These are phyloP conservation scores for Colletotrichum orbiculare DNA, from an alignment of 2,329 filamentous ascomycete genomes.

Conservation along the genomic window DNA sequence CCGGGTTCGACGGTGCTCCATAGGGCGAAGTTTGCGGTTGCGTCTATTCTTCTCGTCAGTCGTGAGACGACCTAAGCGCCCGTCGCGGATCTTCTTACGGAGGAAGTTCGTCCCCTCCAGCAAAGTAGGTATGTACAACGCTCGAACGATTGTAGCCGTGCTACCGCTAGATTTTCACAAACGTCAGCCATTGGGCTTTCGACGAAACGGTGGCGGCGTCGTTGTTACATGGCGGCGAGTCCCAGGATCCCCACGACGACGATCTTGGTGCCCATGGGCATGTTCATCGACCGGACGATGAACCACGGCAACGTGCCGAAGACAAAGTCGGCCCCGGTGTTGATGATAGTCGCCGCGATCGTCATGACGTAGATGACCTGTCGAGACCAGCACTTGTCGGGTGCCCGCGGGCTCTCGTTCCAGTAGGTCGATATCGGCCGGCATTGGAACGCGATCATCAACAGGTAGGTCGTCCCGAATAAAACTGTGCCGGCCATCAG, in stretches of 20 bases:
- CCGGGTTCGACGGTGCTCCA: constrained; percentile 58
- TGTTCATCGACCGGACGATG: constrained; percentile 52
- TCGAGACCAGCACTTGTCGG: constrained; percentile 45
- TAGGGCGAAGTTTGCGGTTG: constrained; percentile 54
- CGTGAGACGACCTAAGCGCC: too few relatives aligned
- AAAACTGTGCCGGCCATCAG: constrained; percentile 49
- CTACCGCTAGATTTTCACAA: background rate
- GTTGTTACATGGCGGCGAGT: constrained; percentile 45
- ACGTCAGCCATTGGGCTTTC: background rate
- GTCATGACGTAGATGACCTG: constrained; percentile 43
- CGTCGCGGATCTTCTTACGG: background rate
- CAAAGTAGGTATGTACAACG: constrained; percentile 52
- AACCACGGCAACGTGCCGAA: constrained; percentile 52
- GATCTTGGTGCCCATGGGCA: constrained; percentile 51
- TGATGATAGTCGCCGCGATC: constrained; percentile 52
- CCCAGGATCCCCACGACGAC: constrained; percentile 46
- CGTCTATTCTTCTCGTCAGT: constrained; percentile 36
- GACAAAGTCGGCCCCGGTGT: constrained; percentile 51
- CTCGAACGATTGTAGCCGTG: constrained; percentile 56
- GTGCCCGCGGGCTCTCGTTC: constrained; percentile 41
- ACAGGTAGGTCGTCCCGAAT: constrained; percentile 52
- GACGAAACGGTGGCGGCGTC: too few relatives aligned
- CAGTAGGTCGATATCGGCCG: constrained; percentile 52
- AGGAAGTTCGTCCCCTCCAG: constrained; percentile 52
- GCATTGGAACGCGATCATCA: constrained; percentile 55